Evolutionary conservation across 176 grass and related monocot species (phyloP).

Genomic region (Elymus sibiricus): DNA sequence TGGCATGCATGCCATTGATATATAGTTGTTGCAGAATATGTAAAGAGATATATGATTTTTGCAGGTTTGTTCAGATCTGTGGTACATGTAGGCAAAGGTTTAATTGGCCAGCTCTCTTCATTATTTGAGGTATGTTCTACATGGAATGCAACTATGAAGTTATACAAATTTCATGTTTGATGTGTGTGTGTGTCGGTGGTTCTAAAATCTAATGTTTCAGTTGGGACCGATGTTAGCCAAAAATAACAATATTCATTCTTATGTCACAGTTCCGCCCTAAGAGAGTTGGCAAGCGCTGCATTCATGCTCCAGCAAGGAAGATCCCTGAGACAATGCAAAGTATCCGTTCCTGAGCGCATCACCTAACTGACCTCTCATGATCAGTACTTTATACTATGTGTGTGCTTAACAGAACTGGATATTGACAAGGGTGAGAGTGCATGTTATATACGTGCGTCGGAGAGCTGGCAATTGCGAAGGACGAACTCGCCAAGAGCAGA

Average conservation of each 20-base stretch:
- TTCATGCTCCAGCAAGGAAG: slow-evolving; percentile 60
- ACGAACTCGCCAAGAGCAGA: too few species aligned
- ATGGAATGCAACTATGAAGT: not conserved
- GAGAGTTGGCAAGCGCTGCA: slow-evolving; percentile 61
- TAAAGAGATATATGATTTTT: not conserved
- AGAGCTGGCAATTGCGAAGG: too few species aligned
- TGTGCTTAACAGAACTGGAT: not conserved
- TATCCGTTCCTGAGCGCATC: slow-evolving; percentile 38
- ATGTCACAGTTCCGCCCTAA: slow-evolving; percentile 57
- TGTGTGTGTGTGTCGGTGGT: not conserved
- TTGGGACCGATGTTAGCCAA: slow-evolving; percentile 29
- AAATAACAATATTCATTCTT: slow-evolving; percentile 53
- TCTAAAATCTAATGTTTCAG: slow-evolving; percentile 3
- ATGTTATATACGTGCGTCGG: too few species aligned
- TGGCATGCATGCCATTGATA: not conserved
- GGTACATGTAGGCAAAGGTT: not conserved
- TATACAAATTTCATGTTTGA: not conserved
- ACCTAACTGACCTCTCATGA: not conserved
- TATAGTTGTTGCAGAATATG: not conserved
- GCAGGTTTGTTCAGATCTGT: not conserved
- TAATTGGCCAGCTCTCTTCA: not conserved
- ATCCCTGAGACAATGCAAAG: slow-evolving; percentile 67
- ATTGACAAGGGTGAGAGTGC: not conserved
- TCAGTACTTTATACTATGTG: not conserved
- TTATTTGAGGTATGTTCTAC: not conserved